These are phyloP conservation scores for Candida krabiensis DNA, from an alignment of 805 yeast species.

Conservation along the genomic window DNA sequence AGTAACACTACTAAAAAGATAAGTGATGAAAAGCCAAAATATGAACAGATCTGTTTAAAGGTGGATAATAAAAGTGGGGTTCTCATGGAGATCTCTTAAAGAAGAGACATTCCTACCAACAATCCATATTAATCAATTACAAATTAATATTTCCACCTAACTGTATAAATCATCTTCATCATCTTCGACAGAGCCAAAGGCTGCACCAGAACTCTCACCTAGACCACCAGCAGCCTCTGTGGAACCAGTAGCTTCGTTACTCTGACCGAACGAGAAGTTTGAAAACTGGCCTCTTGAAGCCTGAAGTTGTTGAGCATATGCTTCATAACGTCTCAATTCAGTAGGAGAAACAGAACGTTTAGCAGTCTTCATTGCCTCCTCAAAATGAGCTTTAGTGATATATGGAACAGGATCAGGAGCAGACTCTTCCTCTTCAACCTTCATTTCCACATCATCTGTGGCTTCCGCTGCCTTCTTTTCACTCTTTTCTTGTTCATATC, in stretches of 20 bases:
- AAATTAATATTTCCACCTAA: slow-evolving; percentile 14
- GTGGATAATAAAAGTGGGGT: no score
- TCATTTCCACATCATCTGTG: slow-evolving; percentile 41
- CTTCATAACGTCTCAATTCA: slow-evolving; percentile 97
- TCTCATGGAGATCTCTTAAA: neutral
- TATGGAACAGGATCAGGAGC: slow-evolving; percentile 94
- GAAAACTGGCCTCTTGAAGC: slow-evolving; percentile 94
- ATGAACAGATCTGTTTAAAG: no score
- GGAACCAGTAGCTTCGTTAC: slow-evolving; percentile 31
- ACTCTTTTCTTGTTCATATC: slow-evolving; percentile 48
- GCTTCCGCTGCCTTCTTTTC: slow-evolving; percentile 45
- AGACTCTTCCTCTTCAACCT: slow-evolving; percentile 47
- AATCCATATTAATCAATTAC: neutral
- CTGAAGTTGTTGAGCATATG: slow-evolving; percentile 94
- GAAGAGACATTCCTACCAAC: slow-evolving; percentile 1
- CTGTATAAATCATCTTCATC: slow-evolving; percentile 48
- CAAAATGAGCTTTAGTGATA: slow-evolving; percentile 90
- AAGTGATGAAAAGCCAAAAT: neutral
- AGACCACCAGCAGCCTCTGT: slow-evolving; percentile 33
- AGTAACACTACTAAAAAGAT: slow-evolving; percentile 1
- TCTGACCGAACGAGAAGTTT: slow-evolving; percentile 79
- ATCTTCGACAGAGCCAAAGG: slow-evolving; percentile 50
- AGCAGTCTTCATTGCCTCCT: slow-evolving; percentile 99
- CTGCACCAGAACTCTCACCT: slow-evolving; percentile 37
- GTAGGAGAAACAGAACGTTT: slow-evolving; percentile 96